A percentile compares a stretch with the other conserved stretches of the same genome.
Evolutionary conservation across 306 rosid species (phyloP).

Genomic region (Vigna nakashimae): DNA sequence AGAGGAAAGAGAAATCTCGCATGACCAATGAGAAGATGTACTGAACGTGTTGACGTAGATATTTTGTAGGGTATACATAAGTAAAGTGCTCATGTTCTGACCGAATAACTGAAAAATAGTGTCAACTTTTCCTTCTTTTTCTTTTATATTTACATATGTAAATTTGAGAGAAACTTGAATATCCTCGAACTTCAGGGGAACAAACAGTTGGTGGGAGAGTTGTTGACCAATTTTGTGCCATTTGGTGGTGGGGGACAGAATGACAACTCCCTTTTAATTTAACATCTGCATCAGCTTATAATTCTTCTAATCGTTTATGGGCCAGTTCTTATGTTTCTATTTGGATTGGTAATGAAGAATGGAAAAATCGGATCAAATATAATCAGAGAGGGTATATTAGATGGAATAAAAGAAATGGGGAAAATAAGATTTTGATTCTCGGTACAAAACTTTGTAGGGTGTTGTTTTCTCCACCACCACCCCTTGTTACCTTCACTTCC

Average conservation of each 20-base stretch:
- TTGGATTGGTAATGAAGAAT: neutral
- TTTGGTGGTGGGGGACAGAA: neutral
- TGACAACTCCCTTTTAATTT: conserved; percentile 4
- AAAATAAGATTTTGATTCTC: too few species aligned
- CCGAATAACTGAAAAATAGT: conserved; percentile 32
- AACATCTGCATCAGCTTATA: conserved; percentile 27
- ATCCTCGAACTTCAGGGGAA: conserved; percentile 15
- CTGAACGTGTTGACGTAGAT: conserved; percentile 34
- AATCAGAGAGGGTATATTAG: too few species aligned
- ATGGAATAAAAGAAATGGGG: too few species aligned
- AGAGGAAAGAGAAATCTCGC: conserved; percentile 35
- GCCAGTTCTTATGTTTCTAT: neutral
- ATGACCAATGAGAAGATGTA: conserved; percentile 33
- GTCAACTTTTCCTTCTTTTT: neutral
- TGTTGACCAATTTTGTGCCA: conserved; percentile 26
- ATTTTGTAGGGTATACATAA: conserved; percentile 32
- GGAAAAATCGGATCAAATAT: neutral
- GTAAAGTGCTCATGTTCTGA: conserved; percentile 27
- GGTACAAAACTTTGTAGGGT: too few species aligned
- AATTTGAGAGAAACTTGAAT: conserved; percentile 40
- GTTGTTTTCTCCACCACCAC: too few species aligned
- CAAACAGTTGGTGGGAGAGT: conserved; percentile 31
- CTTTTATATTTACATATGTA: conserved; percentile 5
- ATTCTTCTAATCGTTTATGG: neutral
- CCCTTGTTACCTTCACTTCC: too few species aligned